Evolutionary conservation across 1,284 basidiomycete genomes (phyloP), one percentile per base, ranked within the genome.

Genomic region (Agaricales sp.): DNA sequence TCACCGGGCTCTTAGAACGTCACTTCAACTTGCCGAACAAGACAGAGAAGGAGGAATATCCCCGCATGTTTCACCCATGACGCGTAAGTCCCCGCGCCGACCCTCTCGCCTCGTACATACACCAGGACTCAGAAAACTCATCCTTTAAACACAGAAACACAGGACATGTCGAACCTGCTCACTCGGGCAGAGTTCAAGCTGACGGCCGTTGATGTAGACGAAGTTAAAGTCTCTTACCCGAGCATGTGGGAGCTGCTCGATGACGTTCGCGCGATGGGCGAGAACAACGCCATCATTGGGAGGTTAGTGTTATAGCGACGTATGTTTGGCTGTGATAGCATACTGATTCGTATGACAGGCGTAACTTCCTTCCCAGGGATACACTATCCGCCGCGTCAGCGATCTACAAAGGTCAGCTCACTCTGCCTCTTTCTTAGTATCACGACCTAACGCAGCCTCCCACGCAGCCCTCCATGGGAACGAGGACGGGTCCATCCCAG

Each of bases 31-130:
- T 1, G 96, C 96, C 2, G 92, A 99, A 70, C 73, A 87, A 46
- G 96, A 99, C 60, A 79, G 93, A 3, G 86, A 95, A 64, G 96
- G 96, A 4, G 96, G 96, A 0, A 88, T 99, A 52, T 94, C 93
- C 18, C 92, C 95, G 4, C 87, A 92, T 50, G 69, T 99, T 24
- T 97, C 92, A 2, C 96, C 96, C 0, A 99, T 99, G 96, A 93
- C 95, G 53, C 87, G 92, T 92, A 54, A 47, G 73, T 62, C 41
- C 12, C 47, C 38, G 19, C 51, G 38, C 37, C 37, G 25, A 22
- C 45, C 49, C 52, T 39, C 35, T 49, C 35, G 11, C 30, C 30
- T n/a, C 30, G 11, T n/a, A 8, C 30, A 35, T n/a, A 35, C 30
- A 35, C 30, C 11, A 35, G n/a, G n/a, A n/a, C 2, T 23, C 19